Base-by-base conservation (phyloP, 1,139 yeast genomes). In the Kodamaea fungicola region DNA sequence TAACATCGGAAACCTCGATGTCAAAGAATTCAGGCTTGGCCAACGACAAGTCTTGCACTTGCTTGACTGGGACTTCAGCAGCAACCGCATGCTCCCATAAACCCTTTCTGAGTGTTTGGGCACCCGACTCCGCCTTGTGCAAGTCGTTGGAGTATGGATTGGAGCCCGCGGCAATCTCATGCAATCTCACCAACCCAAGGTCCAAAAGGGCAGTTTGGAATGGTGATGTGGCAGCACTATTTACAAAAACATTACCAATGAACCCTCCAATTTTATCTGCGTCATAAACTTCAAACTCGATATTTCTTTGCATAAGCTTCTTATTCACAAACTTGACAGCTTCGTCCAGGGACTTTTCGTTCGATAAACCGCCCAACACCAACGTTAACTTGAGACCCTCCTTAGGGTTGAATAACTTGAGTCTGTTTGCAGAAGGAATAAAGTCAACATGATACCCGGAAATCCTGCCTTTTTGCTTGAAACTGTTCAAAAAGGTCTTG, bases 191-290 rank as follows among this genome's bases (percentile, higher is more conserved):
- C 39, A 75, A 70, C 2, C 96, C 96, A 42, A 75, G 75, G 34
- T 71, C 72, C 44, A 84, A 67, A 40, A 88, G 66, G n/a, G 67
- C 59, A 5, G 73, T 64, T 50, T 85, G 89, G 39, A 83, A 70
- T 9, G 95, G 89, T 6, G 38, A 13, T 26, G 35, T 28, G 19
- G 71, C 63, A 34, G 71, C 71, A 7, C 77, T 71, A 19, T 75
- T 75, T 9, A 78, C 55, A 53, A 66, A 83, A 37, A 86, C 52
- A 50, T 82, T 78, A 36, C 95, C 95, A 54, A 86, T 78, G 50
- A 87, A 88, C 0, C 85, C 86, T 42, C 96, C 96, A 42, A 83
- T 71, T 54, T 81, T 84, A 57, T 88, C 96, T 39, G 76, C 74
- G 42, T 77, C 83, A 46, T 78, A 76, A 22, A 87, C 74, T 40